Percentiles rank a stretch among this genome's conserved stretches.
Evolutionary conservation across 495 filamentous ascomycete genomes (phyloP).

Genomic region (Daldinia caldariorum): DNA sequence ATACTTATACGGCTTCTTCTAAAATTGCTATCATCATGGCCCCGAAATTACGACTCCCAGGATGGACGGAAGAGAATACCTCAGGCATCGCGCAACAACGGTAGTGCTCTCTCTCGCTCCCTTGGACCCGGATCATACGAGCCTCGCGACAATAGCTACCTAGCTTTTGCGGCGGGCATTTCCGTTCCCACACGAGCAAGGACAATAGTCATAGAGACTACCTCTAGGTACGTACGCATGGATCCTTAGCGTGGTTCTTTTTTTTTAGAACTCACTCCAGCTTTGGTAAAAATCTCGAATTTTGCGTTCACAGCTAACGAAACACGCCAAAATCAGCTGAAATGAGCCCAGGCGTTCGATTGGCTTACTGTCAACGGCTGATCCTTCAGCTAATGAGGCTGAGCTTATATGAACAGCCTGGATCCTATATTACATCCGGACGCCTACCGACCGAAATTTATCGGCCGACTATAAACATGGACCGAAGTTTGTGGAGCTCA

Average conservation of each 20-base stretch:
- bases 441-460: background rate
- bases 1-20: conserved; percentile 5
- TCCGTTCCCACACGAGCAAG: background rate
- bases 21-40: background rate
- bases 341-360: background rate
- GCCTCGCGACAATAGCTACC: background rate
- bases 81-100: background rate
- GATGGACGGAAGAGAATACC: background rate
- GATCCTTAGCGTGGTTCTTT: conserved; percentile 5
- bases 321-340: background rate
- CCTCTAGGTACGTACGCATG: too few relatives aligned
- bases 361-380: conserved; percentile 1
- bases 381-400: conserved; percentile 9
- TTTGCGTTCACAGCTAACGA: background rate
- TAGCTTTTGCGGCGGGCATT: background rate
- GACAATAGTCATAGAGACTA: background rate
- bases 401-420: background rate
- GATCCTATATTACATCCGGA: background rate
- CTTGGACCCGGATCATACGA: background rate
- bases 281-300: background rate
- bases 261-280: conserved; percentile 4
- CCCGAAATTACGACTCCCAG: background rate
- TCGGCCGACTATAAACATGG: conserved; percentile 3
- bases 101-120: background rate
- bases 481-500: conserved; percentile 1